Evolutionary conservation across 768 basidiomycete genomes (phyloP), one percentile per base, ranked within the genome.

Genomic region (Pleurotus tuoliensis): DNA sequence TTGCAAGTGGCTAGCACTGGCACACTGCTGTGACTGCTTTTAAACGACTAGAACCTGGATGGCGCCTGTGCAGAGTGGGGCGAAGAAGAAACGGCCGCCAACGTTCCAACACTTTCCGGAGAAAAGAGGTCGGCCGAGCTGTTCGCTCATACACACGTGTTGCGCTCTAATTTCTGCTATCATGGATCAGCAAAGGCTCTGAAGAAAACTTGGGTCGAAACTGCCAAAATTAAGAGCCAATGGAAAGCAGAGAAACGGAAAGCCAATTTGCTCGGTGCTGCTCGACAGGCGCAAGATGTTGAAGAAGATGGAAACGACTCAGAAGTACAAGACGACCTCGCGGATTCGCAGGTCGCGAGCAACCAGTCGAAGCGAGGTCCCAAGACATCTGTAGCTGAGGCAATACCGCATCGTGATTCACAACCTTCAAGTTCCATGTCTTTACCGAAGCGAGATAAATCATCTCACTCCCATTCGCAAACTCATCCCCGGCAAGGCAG

Each of bases 161-260:
- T 47, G 12, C 22, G 22, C 22, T 50, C 48, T 50, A 27, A 50
- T 50, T 50, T 39, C 37, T 47, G 44, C 56, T 51, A 45, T 56
- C 44, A 52, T 22, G 59, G 9, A 44, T 16, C 61, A 93, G 93
- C 94, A 16, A 89, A 82, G 68, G 86, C 84, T 62, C 75, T 95
- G 57, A 95, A 93, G 71, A 80, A 82, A 66, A 79, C 82, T 57
- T 94, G 94, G 84, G 80, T 95, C 8, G 79, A 88, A 56, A 84
- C 79, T 58, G 80, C 80, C 58, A 92, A 92, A 72, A 81, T 92
- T 56, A 89, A 87, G 64, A 82, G 80, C 62, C 81, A 87, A 73
- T 93, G 91, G 88, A 87, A 81, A 64, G 76, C 82, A 37, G 76
- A 89, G 73, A 90, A 87, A 72, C 78, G 79, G 57, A 77, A 73